Base-by-base conservation (phyloP, 176 grass and related monocot genomes). In the Dactylis glomerata region DNA sequence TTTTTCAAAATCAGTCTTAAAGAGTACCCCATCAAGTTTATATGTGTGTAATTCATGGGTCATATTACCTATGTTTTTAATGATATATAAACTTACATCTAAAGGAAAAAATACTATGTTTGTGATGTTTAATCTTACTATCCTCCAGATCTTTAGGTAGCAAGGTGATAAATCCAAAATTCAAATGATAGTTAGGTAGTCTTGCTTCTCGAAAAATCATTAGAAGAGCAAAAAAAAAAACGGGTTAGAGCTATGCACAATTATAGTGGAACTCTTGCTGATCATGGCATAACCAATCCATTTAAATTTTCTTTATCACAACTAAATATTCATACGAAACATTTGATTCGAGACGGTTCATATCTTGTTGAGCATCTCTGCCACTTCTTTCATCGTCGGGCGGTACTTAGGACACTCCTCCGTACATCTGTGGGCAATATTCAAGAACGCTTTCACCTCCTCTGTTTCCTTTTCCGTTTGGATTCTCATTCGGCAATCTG, bases 361-460 rank as follows among this genome's bases (percentile, higher is more conserved):
- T 3, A 94, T 32, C 57, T 82, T 87, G 6, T 75, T 71, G 31
- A 98, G 51, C 80, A 73, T 70, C 3, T 22, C 36, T 6, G 83
- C 61, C 22, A 85, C 92, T 26, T 90, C 80, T 26, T 54, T 41
- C 93, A 98, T 98, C 0, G 73, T 81, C 0, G 89, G 91, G 64
- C 96, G 83, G 15, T 85, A 74, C 71, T 50, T 81, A 0, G 52
- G n/a, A 12, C 0, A 12, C 32, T 51, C 73, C 8, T 87, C 68
- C 0, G 81, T 95, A 62, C 96, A 98, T 19, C 41, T 46, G 17
- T 63, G 58, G 5, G 87, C 93, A 8, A 95, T 79, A 1, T 66
- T 77, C 45, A 95, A n/a, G 37, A 90, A 86, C 0, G 7, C 68
- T 45, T 65, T 80, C 24, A 89, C 74, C 81, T 92, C 87, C 1